phyloP scores from a whole-genome alignment of 768 basidiomycete species.

The Chalciporus piperatus region DNA sequence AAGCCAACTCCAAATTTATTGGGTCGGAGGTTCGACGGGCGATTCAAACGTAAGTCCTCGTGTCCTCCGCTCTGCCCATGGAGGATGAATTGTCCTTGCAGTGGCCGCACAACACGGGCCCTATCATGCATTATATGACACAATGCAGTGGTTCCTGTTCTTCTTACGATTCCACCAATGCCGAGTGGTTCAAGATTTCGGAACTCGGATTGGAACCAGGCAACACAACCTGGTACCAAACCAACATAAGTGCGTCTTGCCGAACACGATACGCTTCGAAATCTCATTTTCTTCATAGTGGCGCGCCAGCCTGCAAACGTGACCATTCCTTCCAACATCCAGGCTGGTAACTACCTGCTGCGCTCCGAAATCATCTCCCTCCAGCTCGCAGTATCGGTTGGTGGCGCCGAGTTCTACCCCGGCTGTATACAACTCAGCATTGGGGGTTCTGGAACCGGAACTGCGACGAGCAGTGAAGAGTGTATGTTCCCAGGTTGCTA shows the following conservation, averaged over 20 bases:
- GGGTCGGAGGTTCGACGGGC: conserved; percentile 46
- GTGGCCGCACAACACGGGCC: conserved; percentile 62
- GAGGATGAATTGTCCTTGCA: conserved; percentile 10
- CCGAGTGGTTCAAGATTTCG: conserved; percentile 74
- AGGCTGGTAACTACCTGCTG: conserved; percentile 68
- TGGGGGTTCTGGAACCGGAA: conserved; percentile 25
- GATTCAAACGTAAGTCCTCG: conserved; percentile 29
- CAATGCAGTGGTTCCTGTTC: conserved; percentile 55
- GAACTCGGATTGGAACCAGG: conserved; percentile 43
- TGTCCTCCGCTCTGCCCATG: neutral
- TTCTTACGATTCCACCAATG: conserved; percentile 53
- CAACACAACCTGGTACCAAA: conserved; percentile 46
- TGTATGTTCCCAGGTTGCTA: conserved; percentile 73
- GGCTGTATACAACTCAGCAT: conserved; percentile 30
- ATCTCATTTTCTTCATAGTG: conserved; percentile 21
- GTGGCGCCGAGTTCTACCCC: conserved; percentile 50
- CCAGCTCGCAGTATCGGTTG: conserved; percentile 51
- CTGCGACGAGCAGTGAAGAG: conserved; percentile 30
- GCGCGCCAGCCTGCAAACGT: conserved; percentile 38
- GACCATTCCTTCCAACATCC: conserved; percentile 49
- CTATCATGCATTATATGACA: conserved; percentile 73
- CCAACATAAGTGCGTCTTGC: conserved; percentile 42
- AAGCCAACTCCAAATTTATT: conserved; percentile 49
- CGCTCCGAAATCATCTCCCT: conserved; percentile 80
- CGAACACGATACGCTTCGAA: neutral